Evolutionary conservation across 805 yeast species (phyloP).

Genomic region (Candida orba): DNA sequence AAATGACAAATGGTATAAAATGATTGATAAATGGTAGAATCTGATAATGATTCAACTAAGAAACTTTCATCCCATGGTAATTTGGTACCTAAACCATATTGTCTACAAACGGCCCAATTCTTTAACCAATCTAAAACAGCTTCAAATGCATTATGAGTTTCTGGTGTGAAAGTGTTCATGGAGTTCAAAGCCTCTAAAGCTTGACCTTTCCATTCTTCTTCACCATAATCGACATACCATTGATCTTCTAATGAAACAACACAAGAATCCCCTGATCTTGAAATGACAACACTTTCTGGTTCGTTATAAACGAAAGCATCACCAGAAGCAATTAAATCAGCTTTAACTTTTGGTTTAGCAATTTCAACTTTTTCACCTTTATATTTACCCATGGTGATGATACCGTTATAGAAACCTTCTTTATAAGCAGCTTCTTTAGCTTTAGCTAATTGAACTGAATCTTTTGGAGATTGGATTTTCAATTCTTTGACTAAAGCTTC

Average conservation of each 20-base stretch:
- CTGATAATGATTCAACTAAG: conserved; percentile 90
- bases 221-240: conserved; percentile 98
- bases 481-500: conserved; percentile 74
- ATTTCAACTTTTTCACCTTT: conserved; percentile 83
- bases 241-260: conserved; percentile 96
- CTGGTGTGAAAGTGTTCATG: conserved; percentile 76
- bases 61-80: conserved; percentile 96
- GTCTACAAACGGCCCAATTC: conserved; percentile 97
- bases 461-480: conserved; percentile 94
- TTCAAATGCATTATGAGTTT: conserved; percentile 86
- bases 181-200: conserved; percentile 71
- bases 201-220: conserved; percentile 75
- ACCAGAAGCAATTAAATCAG: conserved; percentile 69
- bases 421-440: conserved; percentile 95
- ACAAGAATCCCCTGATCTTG: conserved; percentile 96
- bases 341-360: conserved; percentile 83
- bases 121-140: conserved; percentile 93
- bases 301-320: conserved; percentile 87
- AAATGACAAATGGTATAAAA: conserved; percentile 86
- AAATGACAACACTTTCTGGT: conserved; percentile 84
- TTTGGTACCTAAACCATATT: conserved; percentile 90
- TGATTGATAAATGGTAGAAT: conserved; percentile 93
- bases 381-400: conserved; percentile 72
- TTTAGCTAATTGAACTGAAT: conserved; percentile 72
- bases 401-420: conserved; percentile 93